Conservation (phyloP, 1,284 basidiomycete genomes). For the Schizophyllum commune region DNA sequence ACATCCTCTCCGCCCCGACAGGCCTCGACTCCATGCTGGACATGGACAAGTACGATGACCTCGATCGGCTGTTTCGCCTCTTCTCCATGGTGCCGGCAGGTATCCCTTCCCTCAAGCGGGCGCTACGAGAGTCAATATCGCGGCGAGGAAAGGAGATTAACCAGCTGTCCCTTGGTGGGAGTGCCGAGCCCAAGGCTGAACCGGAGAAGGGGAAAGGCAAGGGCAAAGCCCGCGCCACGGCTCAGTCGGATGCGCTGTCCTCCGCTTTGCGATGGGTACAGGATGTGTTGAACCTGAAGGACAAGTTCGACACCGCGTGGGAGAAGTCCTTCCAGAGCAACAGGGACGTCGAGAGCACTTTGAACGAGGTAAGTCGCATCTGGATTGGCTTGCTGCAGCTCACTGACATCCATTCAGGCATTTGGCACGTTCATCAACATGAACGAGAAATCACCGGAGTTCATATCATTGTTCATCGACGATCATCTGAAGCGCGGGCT, state of each 20-base stretch:
- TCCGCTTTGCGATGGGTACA: slow-evolving; percentile 92
- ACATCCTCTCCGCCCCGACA: slow-evolving; percentile 74
- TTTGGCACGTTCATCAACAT: slow-evolving; percentile 91
- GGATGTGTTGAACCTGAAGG: slow-evolving; percentile 86
- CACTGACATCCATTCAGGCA: slow-evolving; percentile 44
- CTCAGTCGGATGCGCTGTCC: slow-evolving; percentile 38
- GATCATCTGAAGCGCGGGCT: slow-evolving; percentile 95
- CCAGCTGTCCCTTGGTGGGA: slow-evolving; percentile 30
- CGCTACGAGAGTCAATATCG: slow-evolving; percentile 72
- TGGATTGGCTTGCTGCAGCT: neutral
- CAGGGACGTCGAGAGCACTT: slow-evolving; percentile 72
- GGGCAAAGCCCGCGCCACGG: slow-evolving; percentile 42
- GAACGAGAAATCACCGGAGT: slow-evolving; percentile 88
- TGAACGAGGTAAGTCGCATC: slow-evolving; percentile 67
- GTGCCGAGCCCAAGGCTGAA: slow-evolving; percentile 36
- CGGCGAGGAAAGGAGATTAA: slow-evolving; percentile 82
- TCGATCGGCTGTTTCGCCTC: slow-evolving; percentile 77
- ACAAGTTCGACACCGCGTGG: slow-evolving; percentile 82
- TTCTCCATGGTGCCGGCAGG: slow-evolving; percentile 71
- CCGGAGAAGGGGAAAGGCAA: slow-evolving; percentile 29
- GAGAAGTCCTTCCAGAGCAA: slow-evolving; percentile 66
- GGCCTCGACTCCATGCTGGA: slow-evolving; percentile 90
- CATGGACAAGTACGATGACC: slow-evolving; percentile 67
- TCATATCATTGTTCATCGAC: slow-evolving; percentile 95
- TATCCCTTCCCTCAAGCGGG: slow-evolving; percentile 55